Percentiles rank a stretch among this genome's conserved stretches.
phyloP scores from a whole-genome alignment of 768 basidiomycete genomes.

The Royoungia palumana region DNA sequence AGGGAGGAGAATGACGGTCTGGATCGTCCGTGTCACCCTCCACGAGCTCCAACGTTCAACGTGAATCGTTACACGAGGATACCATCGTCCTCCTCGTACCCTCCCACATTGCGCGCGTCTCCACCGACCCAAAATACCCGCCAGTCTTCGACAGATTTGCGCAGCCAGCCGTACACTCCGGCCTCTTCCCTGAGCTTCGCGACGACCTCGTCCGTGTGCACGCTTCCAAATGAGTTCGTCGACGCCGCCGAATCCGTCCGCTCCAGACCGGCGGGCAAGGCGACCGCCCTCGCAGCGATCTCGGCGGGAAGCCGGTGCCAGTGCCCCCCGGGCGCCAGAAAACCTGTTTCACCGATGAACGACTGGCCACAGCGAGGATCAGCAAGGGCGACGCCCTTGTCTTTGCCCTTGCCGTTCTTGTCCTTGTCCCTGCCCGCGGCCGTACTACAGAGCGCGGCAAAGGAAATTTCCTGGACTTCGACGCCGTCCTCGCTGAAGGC shows the following conservation, averaged over 20 bases:
- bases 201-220: slow-evolving; percentile 50
- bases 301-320: slow-evolving; percentile 37
- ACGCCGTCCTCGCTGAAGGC: slow-evolving; percentile 69
- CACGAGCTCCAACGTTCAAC: no score
- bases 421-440: slow-evolving; percentile 36
- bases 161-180: slow-evolving; percentile 77
- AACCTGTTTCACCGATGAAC: slow-evolving; percentile 60
- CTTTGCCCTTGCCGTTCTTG: slow-evolving; percentile 44
- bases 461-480: slow-evolving; percentile 66
- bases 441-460: slow-evolving; percentile 42
- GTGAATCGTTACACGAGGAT: slow-evolving; percentile 21
- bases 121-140: slow-evolving; percentile 83
- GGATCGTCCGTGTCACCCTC: no score
- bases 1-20: no score
- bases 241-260: slow-evolving; percentile 48
- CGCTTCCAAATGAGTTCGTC: slow-evolving; percentile 44
- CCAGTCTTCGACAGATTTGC: slow-evolving; percentile 72
- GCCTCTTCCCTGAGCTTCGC: slow-evolving; percentile 49
- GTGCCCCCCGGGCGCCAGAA: slow-evolving; percentile 44
- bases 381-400: slow-evolving; percentile 42
- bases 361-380: slow-evolving; percentile 54
- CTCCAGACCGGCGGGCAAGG: slow-evolving; percentile 28
- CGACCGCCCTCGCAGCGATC: slow-evolving; percentile 12
- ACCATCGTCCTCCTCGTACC: slow-evolving; percentile 26
- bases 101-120: slow-evolving; percentile 31